Evolutionary conservation across 1,284 basidiomycete genomes (phyloP).

Genomic region (Malassezia sp.): DNA sequence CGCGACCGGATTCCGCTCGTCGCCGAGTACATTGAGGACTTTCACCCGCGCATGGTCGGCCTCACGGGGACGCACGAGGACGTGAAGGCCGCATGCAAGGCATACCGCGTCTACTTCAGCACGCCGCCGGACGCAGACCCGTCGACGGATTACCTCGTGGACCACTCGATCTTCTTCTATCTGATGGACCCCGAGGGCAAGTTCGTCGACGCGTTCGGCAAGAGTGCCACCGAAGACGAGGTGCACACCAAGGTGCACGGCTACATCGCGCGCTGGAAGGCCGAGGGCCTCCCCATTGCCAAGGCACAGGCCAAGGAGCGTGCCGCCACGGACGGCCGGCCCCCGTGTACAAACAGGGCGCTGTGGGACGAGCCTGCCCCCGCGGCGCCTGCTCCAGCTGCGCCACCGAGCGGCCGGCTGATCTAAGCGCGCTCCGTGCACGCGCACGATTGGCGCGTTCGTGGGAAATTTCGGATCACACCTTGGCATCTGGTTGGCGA

Average conservation of each 20-base stretch:
- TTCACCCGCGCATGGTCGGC: slow-evolving; percentile 80
- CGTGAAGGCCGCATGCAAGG: slow-evolving; percentile 79
- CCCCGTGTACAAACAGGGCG: slow-evolving; percentile 5
- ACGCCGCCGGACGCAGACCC: slow-evolving; percentile 73
- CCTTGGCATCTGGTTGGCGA: too few relatives aligned
- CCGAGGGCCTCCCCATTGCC: slow-evolving; percentile 25
- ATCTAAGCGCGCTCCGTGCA: too few relatives aligned
- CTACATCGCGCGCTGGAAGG: slow-evolving; percentile 52
- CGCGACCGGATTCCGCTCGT: slow-evolving; percentile 62
- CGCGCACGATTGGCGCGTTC: too few relatives aligned
- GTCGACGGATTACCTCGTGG: slow-evolving; percentile 75
- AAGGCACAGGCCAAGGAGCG: slow-evolving; percentile 57
- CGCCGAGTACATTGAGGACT: slow-evolving; percentile 52
- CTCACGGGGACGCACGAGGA: slow-evolving; percentile 75
- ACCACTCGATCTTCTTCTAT: slow-evolving; percentile 77
- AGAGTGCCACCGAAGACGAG: slow-evolving; percentile 62
- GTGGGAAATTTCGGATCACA: too few relatives aligned
- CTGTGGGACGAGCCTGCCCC: too few relatives aligned
- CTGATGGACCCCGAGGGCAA: slow-evolving; percentile 87
- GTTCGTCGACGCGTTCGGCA: slow-evolving; percentile 95
- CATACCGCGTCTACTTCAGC: slow-evolving; percentile 89
- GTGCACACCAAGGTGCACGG: slow-evolving; percentile 54
- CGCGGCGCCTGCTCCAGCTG: too few relatives aligned
- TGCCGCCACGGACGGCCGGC: slow-evolving; percentile 48
- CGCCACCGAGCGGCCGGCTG: too few relatives aligned